Percentiles rank a stretch among this genome's conserved stretches.
These are phyloP conservation scores for Paramecium primaurelia DNA, from an alignment of 73 alveolate species.

Conservation along the genomic window DNA sequence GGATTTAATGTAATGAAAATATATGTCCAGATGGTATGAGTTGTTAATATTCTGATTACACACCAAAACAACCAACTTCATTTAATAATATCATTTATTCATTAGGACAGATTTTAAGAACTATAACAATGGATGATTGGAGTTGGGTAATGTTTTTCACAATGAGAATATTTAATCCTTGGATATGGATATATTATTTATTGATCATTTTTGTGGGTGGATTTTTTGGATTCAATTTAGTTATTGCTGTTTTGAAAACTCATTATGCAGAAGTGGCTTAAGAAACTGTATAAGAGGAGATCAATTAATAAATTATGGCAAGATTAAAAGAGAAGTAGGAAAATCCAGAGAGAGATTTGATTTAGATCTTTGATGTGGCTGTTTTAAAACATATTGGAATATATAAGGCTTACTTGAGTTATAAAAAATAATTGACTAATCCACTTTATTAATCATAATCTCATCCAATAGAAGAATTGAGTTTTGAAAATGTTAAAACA, in stretches of 20 bases:
- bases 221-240: conserved; percentile 2
- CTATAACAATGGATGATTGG: conserved; percentile 4
- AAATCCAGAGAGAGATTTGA: not conserved
- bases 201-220: not conserved
- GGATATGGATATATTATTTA: not conserved
- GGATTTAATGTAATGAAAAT: not conserved
- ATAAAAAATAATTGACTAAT: not conserved
- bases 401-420: not conserved
- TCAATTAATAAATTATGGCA: not conserved
- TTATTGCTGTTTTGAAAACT: conserved; percentile 29
- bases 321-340: not conserved
- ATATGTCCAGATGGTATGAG: not conserved
- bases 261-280: not conserved
- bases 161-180: conserved; percentile 1
- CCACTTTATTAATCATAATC: not conserved
- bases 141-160: not conserved
- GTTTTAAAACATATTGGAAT: not conserved
- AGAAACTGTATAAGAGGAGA: not conserved
- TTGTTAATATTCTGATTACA: not conserved
- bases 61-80: not conserved
- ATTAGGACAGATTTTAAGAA: not conserved
- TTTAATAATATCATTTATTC: not conserved
- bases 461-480: not conserved
- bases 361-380: not conserved
- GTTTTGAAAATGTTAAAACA: not conserved